Percentiles rank a stretch among this genome's conserved stretches.
phyloP scores from a whole-genome alignment of 1,139 yeast species.

The Scheffersomyces cryptocercus region DNA sequence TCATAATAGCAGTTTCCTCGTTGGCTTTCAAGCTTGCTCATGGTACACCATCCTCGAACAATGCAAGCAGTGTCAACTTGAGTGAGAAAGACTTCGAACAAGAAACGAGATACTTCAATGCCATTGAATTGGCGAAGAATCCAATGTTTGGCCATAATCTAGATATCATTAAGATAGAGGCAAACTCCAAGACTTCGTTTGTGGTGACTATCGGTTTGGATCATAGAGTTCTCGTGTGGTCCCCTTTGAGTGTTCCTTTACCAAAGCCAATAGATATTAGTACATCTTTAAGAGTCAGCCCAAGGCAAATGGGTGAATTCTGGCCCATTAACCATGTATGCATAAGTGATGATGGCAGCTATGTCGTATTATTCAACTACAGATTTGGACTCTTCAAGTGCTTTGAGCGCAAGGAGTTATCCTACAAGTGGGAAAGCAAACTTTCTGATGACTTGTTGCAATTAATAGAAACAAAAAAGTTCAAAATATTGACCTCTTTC shows the following conservation, averaged over 20 bases:
- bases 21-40: conserved; percentile 27
- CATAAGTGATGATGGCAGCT: conserved; percentile 61
- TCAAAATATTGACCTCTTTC: conserved; percentile 54
- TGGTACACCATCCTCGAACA: conserved; percentile 8
- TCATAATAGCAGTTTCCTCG: conserved; percentile 30
- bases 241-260: conserved; percentile 49
- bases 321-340: conserved; percentile 71
- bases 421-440: conserved; percentile 53
- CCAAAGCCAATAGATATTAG: conserved; percentile 44
- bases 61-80: background rate
- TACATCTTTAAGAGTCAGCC: conserved; percentile 28
- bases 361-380: conserved; percentile 58
- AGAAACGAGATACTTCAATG: conserved; percentile 27
- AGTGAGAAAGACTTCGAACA: conserved; percentile 16
- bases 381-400: conserved; percentile 53
- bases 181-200: conserved; percentile 58
- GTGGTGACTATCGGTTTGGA: conserved; percentile 74
- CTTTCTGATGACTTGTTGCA: conserved; percentile 21
- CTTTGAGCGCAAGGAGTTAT: conserved; percentile 54
- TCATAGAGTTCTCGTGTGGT: conserved; percentile 72
- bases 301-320: conserved; percentile 42
- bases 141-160: conserved; percentile 50
- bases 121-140: conserved; percentile 47
- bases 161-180: conserved; percentile 61
- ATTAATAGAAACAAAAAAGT: conserved; percentile 23